Percentiles rank a stretch among this genome's conserved stretches.
These are phyloP conservation scores for Exutisphaerella laricina DNA, from an alignment of 2,329 filamentous ascomycete genomes.

Conservation along the genomic window DNA sequence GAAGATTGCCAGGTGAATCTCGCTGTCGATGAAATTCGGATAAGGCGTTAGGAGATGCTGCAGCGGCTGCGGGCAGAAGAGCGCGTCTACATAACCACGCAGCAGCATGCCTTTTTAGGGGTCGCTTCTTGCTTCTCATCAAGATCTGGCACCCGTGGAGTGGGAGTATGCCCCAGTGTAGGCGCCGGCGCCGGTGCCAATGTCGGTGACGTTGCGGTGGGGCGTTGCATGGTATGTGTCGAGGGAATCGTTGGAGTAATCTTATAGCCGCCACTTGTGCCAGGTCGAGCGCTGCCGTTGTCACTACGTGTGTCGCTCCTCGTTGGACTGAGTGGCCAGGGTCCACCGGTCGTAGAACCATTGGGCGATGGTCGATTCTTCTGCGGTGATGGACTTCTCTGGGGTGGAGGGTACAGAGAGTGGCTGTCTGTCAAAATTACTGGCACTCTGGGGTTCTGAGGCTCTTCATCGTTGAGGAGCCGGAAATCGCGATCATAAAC, in stretches of 20 bases:
- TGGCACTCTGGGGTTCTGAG: constrained; percentile 38
- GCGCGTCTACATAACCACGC: constrained; percentile 61
- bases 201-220: constrained; percentile 16
- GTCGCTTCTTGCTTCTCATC: constrained; percentile 49
- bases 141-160: constrained; percentile 50
- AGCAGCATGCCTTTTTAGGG: constrained; percentile 59
- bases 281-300: constrained; percentile 29
- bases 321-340: constrained; percentile 26
- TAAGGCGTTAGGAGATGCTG: background rate
- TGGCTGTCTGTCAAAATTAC: constrained; percentile 8
- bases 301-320: constrained; percentile 25
- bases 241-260: constrained; percentile 42
- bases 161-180: constrained; percentile 34
- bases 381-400: constrained; percentile 10
- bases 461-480: constrained; percentile 64
- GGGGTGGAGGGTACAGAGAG: constrained; percentile 2
- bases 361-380: constrained; percentile 12
- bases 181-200: constrained; percentile 15
- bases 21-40: background rate
- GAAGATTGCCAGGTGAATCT: constrained; percentile 23
- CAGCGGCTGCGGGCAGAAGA: background rate
- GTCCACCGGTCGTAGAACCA: constrained; percentile 15
- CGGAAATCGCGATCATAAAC: constrained; percentile 85
- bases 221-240: constrained; percentile 22
- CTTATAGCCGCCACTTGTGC: constrained; percentile 44